Evolutionary conservation across 306 rosid genomes (phyloP).

Genomic region (Gastrolobium bilobum): DNA sequence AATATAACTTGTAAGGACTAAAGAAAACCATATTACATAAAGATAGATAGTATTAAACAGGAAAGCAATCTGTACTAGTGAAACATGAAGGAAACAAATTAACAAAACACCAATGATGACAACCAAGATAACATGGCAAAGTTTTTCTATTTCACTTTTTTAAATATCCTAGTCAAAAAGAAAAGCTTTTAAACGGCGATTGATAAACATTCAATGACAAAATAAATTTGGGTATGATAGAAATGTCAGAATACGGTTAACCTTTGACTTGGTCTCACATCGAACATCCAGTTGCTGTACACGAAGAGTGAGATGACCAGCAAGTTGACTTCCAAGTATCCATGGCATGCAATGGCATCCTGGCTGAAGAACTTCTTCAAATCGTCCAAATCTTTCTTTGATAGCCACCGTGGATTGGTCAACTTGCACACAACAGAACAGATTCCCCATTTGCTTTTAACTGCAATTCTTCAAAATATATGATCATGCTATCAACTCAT

Average conservation of each 20-base stretch:
- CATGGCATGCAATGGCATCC: slow-evolving; percentile 88
- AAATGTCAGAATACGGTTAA: slow-evolving; percentile 36
- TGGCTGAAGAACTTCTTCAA: slow-evolving; percentile 72
- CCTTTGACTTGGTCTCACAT: slow-evolving; percentile 92
- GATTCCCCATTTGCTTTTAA: slow-evolving; percentile 69
- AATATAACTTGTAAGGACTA: neutral
- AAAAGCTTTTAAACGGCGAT: neutral
- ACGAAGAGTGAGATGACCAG: slow-evolving; percentile 79
- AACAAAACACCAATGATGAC: neutral
- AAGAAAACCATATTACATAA: neutral
- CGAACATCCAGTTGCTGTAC: slow-evolving; percentile 80
- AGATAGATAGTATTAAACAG: neutral
- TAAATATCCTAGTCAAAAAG: neutral
- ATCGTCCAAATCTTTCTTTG: slow-evolving; percentile 72
- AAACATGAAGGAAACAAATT: neutral
- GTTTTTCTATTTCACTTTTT: neutral
- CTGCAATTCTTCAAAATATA: slow-evolving; percentile 1
- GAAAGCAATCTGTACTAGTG: neutral
- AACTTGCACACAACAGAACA: slow-evolving; percentile 72
- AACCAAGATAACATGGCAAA: neutral
- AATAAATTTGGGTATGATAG: slow-evolving; percentile 12
- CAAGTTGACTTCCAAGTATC: slow-evolving; percentile 67
- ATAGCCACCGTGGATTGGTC: slow-evolving; percentile 76
- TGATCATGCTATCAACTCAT: slow-evolving; percentile 15
- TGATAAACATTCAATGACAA: neutral